These are phyloP conservation scores for Austroboletus niveus DNA, from an alignment of 1,284 basidiomycete species.

Conservation along the genomic window DNA sequence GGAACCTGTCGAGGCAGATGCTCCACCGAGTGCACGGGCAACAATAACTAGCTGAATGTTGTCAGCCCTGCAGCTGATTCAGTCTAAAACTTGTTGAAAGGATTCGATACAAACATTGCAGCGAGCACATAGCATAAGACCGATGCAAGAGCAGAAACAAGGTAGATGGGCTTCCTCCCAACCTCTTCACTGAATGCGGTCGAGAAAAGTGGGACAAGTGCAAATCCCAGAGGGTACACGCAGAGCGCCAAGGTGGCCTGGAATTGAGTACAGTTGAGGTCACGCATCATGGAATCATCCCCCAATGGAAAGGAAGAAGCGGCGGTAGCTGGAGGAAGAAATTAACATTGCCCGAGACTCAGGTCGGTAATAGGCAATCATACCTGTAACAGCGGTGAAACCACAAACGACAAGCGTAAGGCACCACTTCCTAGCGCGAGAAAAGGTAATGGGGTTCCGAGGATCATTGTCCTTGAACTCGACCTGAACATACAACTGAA, in stretches of 20 bases:
- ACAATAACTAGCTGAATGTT: constrained; percentile 27
- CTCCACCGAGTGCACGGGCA: constrained; percentile 25
- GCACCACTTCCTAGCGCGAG: constrained; percentile 23
- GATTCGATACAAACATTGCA: constrained; percentile 48
- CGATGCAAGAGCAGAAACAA: constrained; percentile 42
- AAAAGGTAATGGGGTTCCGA: constrained; percentile 21
- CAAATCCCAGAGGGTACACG: constrained; percentile 46
- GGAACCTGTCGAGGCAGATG: constrained; percentile 48
- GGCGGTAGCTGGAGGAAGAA: constrained; percentile 38
- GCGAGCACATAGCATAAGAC: constrained; percentile 42
- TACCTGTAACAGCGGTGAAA: constrained; percentile 28
- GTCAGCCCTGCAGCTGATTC: constrained; percentile 15
- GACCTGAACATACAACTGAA: constrained; percentile 14
- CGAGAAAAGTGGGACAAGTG: constrained; percentile 46
- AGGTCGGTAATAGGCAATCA: background rate
- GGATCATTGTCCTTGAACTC: constrained; percentile 24
- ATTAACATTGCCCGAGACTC: background rate
- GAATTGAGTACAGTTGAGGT: constrained; percentile 37
- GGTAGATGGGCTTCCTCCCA: constrained; percentile 45
- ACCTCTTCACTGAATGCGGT: constrained; percentile 50
- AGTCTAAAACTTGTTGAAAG: background rate
- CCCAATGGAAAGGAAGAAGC: constrained; percentile 41
- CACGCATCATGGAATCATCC: constrained; percentile 39
- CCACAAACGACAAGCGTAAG: constrained; percentile 28
- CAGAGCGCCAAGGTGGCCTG: constrained; percentile 38